Evolutionary conservation across 441 rosid species (phyloP).

Genomic region (Populus trichocarpa): DNA sequence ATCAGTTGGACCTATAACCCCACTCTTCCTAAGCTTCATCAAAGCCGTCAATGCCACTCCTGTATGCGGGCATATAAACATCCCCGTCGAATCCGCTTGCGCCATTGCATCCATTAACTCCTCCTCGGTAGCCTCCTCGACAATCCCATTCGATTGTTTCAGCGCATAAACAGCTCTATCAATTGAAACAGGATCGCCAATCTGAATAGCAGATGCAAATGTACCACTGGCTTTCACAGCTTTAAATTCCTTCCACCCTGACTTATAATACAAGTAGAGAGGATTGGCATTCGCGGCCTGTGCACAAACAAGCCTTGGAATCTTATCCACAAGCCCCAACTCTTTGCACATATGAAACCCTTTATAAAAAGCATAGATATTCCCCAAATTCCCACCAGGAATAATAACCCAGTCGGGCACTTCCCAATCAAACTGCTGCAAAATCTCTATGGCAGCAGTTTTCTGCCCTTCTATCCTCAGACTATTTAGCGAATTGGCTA

Average conservation of each 20-base stretch:
- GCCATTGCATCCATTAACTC: slow-evolving; percentile 64
- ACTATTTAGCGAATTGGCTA: slow-evolving; percentile 59
- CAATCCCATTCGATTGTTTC: slow-evolving; percentile 43
- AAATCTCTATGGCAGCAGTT: slow-evolving; percentile 59
- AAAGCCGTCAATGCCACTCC: slow-evolving; percentile 62
- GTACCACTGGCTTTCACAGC: slow-evolving; percentile 47
- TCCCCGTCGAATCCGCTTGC: slow-evolving; percentile 49
- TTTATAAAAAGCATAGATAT: slow-evolving; percentile 59
- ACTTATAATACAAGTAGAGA: slow-evolving; percentile 44
- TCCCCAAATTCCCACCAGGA: slow-evolving; percentile 61
- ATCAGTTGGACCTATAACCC: slow-evolving; percentile 43
- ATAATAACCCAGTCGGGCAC: slow-evolving; percentile 69
- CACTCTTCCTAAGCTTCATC: slow-evolving; percentile 53
- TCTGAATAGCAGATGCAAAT: slow-evolving; percentile 66
- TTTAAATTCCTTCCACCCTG: slow-evolving; percentile 51
- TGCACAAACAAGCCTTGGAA: slow-evolving; percentile 64
- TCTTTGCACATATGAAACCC: slow-evolving; percentile 65
- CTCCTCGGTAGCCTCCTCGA: slow-evolving; percentile 56
- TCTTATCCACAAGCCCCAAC: slow-evolving; percentile 51
- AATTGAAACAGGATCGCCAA: slow-evolving; percentile 63
- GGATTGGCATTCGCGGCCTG: slow-evolving; percentile 67
- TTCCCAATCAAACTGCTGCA: slow-evolving; percentile 71
- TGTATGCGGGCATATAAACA: slow-evolving; percentile 68
- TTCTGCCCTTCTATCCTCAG: slow-evolving; percentile 63
- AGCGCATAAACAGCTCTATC: slow-evolving; percentile 63